Evolutionary conservation across 169 alveolate genomes (phyloP).

Genomic region (Plasmodium adleri): DNA sequence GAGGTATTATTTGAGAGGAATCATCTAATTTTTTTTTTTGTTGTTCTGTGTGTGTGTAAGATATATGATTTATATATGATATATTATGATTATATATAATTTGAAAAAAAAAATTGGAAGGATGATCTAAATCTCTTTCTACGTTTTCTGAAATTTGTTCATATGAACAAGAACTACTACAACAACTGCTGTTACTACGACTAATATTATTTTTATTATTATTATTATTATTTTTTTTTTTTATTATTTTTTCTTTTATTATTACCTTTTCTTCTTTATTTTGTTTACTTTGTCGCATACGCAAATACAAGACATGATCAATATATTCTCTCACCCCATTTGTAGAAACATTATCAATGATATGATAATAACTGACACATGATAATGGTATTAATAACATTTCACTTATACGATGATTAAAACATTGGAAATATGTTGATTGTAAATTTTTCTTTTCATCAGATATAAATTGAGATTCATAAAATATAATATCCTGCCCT

Average conservation of each 20-base stretch:
- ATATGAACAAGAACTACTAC: neutral
- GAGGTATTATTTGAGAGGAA: too few species aligned
- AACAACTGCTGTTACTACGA: too few species aligned
- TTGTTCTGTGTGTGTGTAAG: neutral
- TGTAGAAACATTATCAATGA: neutral
- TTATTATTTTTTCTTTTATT: conserved; percentile 24
- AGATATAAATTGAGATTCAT: neutral
- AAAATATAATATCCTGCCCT: neutral
- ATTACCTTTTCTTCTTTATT: neutral
- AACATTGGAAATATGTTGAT: conserved; percentile 42
- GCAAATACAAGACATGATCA: conserved; percentile 13
- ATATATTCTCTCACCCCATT: neutral
- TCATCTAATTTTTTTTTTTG: neutral
- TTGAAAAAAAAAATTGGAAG: conserved; percentile 30
- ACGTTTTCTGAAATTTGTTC: too few species aligned
- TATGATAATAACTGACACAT: neutral
- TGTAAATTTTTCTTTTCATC: neutral
- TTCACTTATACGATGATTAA: conserved; percentile 68
- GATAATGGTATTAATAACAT: conserved; percentile 56
- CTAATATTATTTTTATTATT: neutral
- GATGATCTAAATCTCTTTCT: neutral
- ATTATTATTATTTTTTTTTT: neutral
- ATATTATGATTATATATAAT: conserved; percentile 33
- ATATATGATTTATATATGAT: neutral
- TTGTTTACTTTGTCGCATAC: too few species aligned